Conservation (phyloP, 768 basidiomycete genomes). For the Tricholoma sp. region DNA sequence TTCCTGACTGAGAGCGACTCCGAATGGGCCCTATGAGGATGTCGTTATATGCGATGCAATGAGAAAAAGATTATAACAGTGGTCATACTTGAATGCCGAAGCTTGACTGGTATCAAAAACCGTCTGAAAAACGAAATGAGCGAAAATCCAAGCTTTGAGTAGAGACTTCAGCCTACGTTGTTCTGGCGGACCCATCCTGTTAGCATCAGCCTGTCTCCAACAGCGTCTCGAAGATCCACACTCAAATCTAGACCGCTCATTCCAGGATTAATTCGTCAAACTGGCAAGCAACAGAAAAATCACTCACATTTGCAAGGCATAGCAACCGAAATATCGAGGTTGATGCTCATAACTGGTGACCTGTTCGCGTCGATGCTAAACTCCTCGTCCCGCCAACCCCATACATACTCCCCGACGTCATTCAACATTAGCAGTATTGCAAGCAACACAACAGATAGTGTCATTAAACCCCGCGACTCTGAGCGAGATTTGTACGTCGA, state of each 20-base stretch:
- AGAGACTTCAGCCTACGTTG: slow-evolving; percentile 47
- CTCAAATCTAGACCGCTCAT: slow-evolving; percentile 54
- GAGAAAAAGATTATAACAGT: background rate
- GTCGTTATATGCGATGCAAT: background rate
- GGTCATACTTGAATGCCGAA: slow-evolving; percentile 39
- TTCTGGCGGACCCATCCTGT: slow-evolving; percentile 77
- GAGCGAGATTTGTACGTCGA: slow-evolving; percentile 78
- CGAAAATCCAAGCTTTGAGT: background rate
- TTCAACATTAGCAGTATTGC: slow-evolving; percentile 77
- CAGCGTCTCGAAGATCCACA: slow-evolving; percentile 86
- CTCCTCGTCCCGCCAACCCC: slow-evolving; percentile 88
- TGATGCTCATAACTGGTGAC: slow-evolving; percentile 67
- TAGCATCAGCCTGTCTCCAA: slow-evolving; percentile 89
- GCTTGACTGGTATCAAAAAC: slow-evolving; percentile 82
- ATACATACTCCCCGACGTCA: slow-evolving; percentile 87
- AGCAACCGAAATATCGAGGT: slow-evolving; percentile 88
- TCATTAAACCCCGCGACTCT: slow-evolving; percentile 77
- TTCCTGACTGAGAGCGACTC: slow-evolving; percentile 61
- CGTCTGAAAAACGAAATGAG: slow-evolving; percentile 38
- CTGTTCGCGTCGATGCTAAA: slow-evolving; percentile 78
- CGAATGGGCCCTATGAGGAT: slow-evolving; percentile 48
- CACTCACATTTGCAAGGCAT: slow-evolving; percentile 90
- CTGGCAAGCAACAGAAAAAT: background rate
- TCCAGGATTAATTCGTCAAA: background rate
- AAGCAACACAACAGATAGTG: slow-evolving; percentile 60